These are phyloP conservation scores for Botrytis byssoidea DNA, from an alignment of 2,329 filamentous ascomycete species.

Conservation along the genomic window DNA sequence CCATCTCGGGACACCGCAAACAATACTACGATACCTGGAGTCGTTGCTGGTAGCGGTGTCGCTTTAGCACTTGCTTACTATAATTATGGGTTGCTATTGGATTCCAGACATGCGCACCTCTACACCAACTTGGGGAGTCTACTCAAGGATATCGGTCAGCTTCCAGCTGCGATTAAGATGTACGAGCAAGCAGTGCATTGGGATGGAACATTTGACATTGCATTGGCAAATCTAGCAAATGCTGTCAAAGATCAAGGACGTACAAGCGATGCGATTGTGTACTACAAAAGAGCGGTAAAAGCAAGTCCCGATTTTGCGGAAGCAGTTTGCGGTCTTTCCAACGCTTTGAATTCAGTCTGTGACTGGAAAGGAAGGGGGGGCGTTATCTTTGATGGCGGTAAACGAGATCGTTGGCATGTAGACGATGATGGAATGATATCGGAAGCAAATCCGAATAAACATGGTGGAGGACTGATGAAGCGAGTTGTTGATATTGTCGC, in stretches of 20 bases:
- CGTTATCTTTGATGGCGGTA: constrained; percentile 69
- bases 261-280: constrained; percentile 86
- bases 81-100: constrained; percentile 85
- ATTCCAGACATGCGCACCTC: constrained; percentile 87
- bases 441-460: constrained; percentile 63
- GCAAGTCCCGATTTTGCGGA: constrained; percentile 97
- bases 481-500: constrained; percentile 88
- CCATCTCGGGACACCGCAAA: constrained; percentile 36
- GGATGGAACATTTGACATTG: constrained; percentile 94
- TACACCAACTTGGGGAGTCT: constrained; percentile 96
- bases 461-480: constrained; percentile 77
- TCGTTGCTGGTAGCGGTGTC: constrained; percentile 81
- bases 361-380: constrained; percentile 91
- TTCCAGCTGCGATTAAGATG: constrained; percentile 91
- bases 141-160: constrained; percentile 91
- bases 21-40: constrained; percentile 65
- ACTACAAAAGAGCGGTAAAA: constrained; percentile 85
- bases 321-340: constrained; percentile 92
- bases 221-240: constrained; percentile 92
- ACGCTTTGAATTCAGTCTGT: constrained; percentile 93
- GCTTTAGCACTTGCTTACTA: constrained; percentile 90
- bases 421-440: constrained; percentile 78
- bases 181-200: constrained; percentile 92
- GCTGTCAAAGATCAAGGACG: constrained; percentile 95
- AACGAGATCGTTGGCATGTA: constrained; percentile 89